A percentile compares a stretch with the other conserved stretches of the same genome.
These are phyloP conservation scores for Xylariaceae sp. DNA, from an alignment of 2,329 filamentous ascomycete genomes.

Conservation along the genomic window DNA sequence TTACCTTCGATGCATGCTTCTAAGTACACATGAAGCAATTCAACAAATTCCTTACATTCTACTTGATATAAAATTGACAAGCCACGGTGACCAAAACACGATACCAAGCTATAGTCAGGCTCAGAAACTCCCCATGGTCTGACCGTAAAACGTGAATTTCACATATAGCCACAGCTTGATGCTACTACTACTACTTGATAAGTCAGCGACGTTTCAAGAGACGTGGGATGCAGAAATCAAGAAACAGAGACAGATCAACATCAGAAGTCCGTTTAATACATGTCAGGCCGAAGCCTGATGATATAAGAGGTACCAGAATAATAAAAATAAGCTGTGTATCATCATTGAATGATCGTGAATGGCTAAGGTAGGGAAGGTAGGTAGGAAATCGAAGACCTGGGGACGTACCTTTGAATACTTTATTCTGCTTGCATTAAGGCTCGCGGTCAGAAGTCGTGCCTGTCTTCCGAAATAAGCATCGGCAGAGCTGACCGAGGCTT, in stretches of 20 bases:
- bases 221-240: not conserved
- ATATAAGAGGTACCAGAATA: constrained; percentile 99
- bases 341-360: constrained; percentile 55
- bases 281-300: constrained; percentile 64
- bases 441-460: not conserved
- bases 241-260: constrained; percentile 15
- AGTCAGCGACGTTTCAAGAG: too few relatives aligned
- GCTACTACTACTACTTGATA: too few relatives aligned
- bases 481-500: not conserved
- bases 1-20: too few relatives aligned
- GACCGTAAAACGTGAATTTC: too few relatives aligned
- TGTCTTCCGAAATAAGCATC: not conserved
- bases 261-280: constrained; percentile 92
- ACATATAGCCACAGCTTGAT: too few relatives aligned
- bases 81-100: too few relatives aligned
- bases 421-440: too few relatives aligned
- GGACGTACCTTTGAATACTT: constrained; percentile 35
- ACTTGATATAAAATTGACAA: too few relatives aligned
- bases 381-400: not conserved
- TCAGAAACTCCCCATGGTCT: too few relatives aligned
- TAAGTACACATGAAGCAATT: too few relatives aligned
- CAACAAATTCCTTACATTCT: too few relatives aligned
- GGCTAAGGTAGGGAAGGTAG: constrained; percentile 13
- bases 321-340: constrained; percentile 58
- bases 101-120: too few relatives aligned